Evolutionary conservation across 305 asterid species (phyloP), one percentile per base, ranked within the genome.

Genomic region (Andrographis paniculata): DNA sequence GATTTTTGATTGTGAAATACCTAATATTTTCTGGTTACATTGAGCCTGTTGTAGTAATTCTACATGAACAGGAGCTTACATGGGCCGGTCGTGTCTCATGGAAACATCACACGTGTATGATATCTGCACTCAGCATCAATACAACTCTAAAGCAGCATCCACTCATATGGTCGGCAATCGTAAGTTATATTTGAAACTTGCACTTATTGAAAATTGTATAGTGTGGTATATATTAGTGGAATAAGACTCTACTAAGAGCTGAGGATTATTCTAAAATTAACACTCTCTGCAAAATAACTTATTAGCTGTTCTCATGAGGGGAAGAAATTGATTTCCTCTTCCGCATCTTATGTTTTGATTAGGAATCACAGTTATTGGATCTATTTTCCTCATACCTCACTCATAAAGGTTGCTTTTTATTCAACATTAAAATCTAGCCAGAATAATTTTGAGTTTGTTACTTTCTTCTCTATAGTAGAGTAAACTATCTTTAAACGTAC

Each of bases 51-150:
- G 74, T 83, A 77, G 99, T 86, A 53, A 86, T 91, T 70, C 91
- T 91, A 60, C 96, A 91, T 42, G 96, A 91, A 56, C 67, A 61
- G 48, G 99, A 86, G 77, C 95, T 77, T 72, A 86, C 99, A 36
- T 91, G 99, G 99, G 95, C 99, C 42, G 99, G 99, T 49, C 82
- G 93, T 45, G 85, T 80, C 57, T 75, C 94, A 45, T 91, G 83
- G 80, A 91, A 91, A 62, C 87, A 80, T 60, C 94, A 83, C 52
- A 86, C 96, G 36, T 80, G 96, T 62, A 86, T 74, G 86, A 68
- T 86, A 45, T 80, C 99, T 61, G 95, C 96, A 47, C 84, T 91
- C 69, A 91, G 96, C 77, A 76, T 91, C 78, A 91, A 75, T 71
- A 91, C 99, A 62, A 75, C 93, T 31, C 64, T 86, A 57, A 91